Evolutionary conservation across 225 moss, liverwort and hornwort species (phyloP), one percentile per base, ranked within the genome.

Genomic region (Thuidium tamariscinum): DNA sequence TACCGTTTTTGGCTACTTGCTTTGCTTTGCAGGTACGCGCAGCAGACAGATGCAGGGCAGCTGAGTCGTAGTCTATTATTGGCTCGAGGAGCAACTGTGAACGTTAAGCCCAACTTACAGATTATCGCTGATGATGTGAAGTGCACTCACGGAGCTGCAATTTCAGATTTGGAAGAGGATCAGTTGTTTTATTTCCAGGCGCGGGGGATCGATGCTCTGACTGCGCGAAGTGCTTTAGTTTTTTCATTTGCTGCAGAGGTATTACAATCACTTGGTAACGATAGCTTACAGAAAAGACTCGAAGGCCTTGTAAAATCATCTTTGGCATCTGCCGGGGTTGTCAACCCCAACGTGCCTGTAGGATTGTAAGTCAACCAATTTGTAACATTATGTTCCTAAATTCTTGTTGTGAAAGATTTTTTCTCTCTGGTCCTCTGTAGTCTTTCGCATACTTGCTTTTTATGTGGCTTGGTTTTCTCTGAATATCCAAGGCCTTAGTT

Each of bases 41-140:
- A 97, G 86, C 97, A 99, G 88, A 99, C 98, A 80, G 97, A 99
- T 88, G 98, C 98, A 36, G 95, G 94, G 69, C 98, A 99, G 82
- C 89, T 99, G 52, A 99, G 95, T 86, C 92, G 97, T 59, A 96
- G 96, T 89, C 83, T 99, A 70, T 76, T 99, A 83, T 90, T 97
- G 59, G 96, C 95, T 52, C 96, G 90, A 76, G 93, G 96, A 83
- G 98, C 93, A 74, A 97, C 97, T 16, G 98, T 99, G 84, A 99
- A 99, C 67, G 93, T 99, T 84, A 99, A 99, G 85, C 98, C 98
- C 10, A 98, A 98, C 89, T 87, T 98, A 82, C 98, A 98, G 83
- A 98, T 98, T 42, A 94, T 98, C 70, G 98, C 98, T 56, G 95
- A 98, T 86, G 98, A 98, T 92, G 98, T 98, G 62, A 98, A 98